These are phyloP conservation scores for Cyathus striatus DNA, from an alignment of 768 basidiomycete species.

Conservation along the genomic window DNA sequence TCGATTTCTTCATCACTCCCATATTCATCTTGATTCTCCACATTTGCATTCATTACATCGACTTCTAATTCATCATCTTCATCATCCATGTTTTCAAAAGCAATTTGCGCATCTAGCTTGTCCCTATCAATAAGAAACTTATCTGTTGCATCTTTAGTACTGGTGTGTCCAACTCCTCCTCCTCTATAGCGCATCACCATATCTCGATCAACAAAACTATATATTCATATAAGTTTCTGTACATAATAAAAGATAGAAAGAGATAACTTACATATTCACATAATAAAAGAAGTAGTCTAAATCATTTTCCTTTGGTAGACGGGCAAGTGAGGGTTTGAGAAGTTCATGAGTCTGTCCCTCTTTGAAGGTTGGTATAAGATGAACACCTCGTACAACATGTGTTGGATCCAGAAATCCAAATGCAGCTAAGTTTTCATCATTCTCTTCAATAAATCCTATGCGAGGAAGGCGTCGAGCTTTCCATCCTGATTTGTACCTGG, in stretches of 20 bases:
- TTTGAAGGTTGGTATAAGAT: slow-evolving; percentile 37
- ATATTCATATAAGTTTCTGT: slow-evolving; percentile 2
- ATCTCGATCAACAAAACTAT: slow-evolving; percentile 29
- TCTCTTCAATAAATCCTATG: slow-evolving; percentile 26
- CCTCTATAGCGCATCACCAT: slow-evolving; percentile 27
- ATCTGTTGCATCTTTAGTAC: background rate
- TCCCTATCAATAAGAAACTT: background rate
- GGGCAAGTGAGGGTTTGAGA: slow-evolving; percentile 10
- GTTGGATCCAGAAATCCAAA: slow-evolving; percentile 46
- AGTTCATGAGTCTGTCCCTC: slow-evolving; percentile 10
- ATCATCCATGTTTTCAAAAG: background rate
- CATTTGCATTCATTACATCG: background rate
- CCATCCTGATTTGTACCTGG: slow-evolving; percentile 6
- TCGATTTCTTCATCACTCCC: background rate
- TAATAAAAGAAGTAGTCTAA: slow-evolving; percentile 28
- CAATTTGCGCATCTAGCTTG: slow-evolving; percentile 3
- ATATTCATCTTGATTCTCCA: background rate
- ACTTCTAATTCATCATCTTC: no score
- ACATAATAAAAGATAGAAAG: background rate
- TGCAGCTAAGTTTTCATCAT: slow-evolving; percentile 16
- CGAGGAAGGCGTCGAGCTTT: slow-evolving; percentile 7
- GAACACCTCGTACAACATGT: slow-evolving; percentile 28
- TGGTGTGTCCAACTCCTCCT: slow-evolving; percentile 22
- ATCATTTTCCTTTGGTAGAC: slow-evolving; percentile 5
- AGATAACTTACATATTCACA: slow-evolving; percentile 28